Evolutionary conservation across 768 basidiomycete genomes (phyloP), one percentile per base, ranked within the genome.

Genomic region (Podaxis carcinomalis): DNA sequence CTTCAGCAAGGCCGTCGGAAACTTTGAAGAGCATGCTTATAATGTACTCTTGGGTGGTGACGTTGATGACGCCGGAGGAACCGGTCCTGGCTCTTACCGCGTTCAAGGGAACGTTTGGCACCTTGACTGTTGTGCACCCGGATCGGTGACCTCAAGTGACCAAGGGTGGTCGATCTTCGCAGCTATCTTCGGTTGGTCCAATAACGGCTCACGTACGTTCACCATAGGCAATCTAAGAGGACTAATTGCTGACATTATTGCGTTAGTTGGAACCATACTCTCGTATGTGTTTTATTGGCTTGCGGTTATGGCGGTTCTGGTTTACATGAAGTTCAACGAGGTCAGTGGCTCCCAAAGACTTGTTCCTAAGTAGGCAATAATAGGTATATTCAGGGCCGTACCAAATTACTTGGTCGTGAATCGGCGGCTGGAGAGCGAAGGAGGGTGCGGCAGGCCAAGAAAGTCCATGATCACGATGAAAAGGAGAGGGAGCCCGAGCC

Each of bases 251-350:
- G 56, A 58, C 25, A 42, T 50, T 23, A n/a, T 46, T 21, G 62
- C 6, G 39, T 37, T 53, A 84, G 83, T 88, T 62, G 93, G 95
- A 11, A 83, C 88, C 1, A 81, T 98, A 21, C 77, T 96, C n/a
- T 77, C 87, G 0, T 98, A 98, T 72, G 84, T 92, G 51, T 90
- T 93, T 73, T 98, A 95, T 78, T 98, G 95, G 95, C 64, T 97
- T 63, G 84, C 87, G 11, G 90, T 90, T 65, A 85, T 95, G 50
- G 81, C 68, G 36, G 77, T 77, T 2, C 80, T 98, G 55, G 68
- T 90, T 54, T 82, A 74, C 65, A 75, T 90, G 78, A 92, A 92
- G 74, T 90, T 73, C 68, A 78, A 67, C 56, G 83, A 86, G 77
- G 84, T 80, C 63, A 59, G 73, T 66, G 19, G 11, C 36, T 3